These are phyloP conservation scores for Cryphonectria radicalis DNA, from an alignment of 2,329 filamentous ascomycete species.

Conservation along the genomic window DNA sequence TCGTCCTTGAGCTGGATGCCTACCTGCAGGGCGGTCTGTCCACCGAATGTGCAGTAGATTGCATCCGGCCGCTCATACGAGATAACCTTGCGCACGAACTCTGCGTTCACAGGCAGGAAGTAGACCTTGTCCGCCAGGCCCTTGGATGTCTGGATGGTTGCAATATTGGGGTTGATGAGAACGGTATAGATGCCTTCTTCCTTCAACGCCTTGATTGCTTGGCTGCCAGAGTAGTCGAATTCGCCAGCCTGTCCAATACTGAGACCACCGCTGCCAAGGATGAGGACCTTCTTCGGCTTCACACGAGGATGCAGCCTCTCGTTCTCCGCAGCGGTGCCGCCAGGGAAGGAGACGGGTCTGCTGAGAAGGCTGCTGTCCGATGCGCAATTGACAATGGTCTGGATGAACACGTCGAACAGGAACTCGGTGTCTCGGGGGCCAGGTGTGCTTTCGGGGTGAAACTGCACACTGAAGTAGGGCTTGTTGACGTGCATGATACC, in stretches of 20 bases:
- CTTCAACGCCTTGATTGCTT: constrained; percentile 97
- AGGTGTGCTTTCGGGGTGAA: constrained; percentile 96
- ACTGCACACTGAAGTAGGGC: constrained; percentile 99
- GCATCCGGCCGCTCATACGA: constrained; percentile 91
- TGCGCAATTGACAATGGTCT: constrained; percentile 76
- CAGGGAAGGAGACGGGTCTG: constrained; percentile 83
- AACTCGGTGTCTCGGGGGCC: constrained; percentile 95
- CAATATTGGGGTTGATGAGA: constrained; percentile 98
- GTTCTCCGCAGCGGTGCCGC: constrained; percentile 80
- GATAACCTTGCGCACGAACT: constrained; percentile 98
- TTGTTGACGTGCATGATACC: constrained; percentile 86
- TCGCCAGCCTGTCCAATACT: constrained; percentile 98
- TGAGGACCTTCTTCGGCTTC: constrained; percentile 89
- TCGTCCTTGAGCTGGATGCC: constrained; percentile 98
- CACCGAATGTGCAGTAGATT: constrained; percentile 97
- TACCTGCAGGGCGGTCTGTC: constrained; percentile 94
- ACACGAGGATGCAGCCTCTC: constrained; percentile 76
- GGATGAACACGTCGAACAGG: constrained; percentile 94
- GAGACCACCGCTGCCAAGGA: constrained; percentile 91
- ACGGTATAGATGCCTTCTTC: constrained; percentile 98
- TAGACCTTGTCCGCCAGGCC: constrained; percentile 98
- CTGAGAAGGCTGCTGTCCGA: constrained; percentile 68
- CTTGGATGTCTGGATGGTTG: constrained; percentile 98
- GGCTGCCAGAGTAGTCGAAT: constrained; percentile 97
- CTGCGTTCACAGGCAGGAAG: constrained; percentile 94